Percentiles rank a stretch among this genome's conserved stretches.
phyloP scores from a whole-genome alignment of 1,139 yeast genomes.

The Casaregolazyma lundiana region DNA sequence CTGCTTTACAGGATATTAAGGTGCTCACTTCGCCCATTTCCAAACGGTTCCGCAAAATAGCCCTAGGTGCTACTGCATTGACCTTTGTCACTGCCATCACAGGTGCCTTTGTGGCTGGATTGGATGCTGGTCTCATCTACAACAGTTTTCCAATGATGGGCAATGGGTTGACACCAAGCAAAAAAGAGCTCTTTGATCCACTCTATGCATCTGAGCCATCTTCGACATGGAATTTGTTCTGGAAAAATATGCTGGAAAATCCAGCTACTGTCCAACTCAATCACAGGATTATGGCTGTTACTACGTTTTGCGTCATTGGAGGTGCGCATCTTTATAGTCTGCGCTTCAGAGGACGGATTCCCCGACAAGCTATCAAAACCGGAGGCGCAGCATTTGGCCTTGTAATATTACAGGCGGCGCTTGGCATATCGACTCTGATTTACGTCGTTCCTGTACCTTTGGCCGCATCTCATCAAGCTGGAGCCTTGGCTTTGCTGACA shows the following conservation, averaged over 20 bases:
- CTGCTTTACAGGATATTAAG: conserved; percentile 46
- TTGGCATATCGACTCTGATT: conserved; percentile 81
- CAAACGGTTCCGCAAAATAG: conserved; percentile 50
- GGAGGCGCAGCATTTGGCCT: conserved; percentile 73
- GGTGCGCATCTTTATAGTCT: conserved; percentile 57
- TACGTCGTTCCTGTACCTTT: conserved; percentile 89
- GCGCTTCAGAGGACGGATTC: conserved; percentile 50
- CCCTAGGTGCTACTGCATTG: conserved; percentile 55
- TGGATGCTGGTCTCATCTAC: conserved; percentile 95
- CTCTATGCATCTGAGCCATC: conserved; percentile 47
- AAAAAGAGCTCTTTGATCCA: conserved; percentile 69
- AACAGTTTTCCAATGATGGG: conserved; percentile 98
- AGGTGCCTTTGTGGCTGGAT: conserved; percentile 97
- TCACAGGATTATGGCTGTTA: conserved; percentile 79
- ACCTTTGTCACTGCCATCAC: conserved; percentile 85
- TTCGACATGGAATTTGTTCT: conserved; percentile 55
- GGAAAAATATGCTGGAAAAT: conserved; percentile 92
- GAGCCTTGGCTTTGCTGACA: conserved; percentile 86
- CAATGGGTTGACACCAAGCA: conserved; percentile 60
- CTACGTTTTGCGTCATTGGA: conserved; percentile 69
- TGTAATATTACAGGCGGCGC: conserved; percentile 72
- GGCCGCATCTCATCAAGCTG: conserved; percentile 97
- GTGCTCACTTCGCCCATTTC: conserved; percentile 57
- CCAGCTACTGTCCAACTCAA: conserved; percentile 94
- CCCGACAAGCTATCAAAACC: conserved; percentile 53